Conservation (phyloP, 495 filamentous ascomycete genomes). For the Penicillium crystallinum region DNA sequence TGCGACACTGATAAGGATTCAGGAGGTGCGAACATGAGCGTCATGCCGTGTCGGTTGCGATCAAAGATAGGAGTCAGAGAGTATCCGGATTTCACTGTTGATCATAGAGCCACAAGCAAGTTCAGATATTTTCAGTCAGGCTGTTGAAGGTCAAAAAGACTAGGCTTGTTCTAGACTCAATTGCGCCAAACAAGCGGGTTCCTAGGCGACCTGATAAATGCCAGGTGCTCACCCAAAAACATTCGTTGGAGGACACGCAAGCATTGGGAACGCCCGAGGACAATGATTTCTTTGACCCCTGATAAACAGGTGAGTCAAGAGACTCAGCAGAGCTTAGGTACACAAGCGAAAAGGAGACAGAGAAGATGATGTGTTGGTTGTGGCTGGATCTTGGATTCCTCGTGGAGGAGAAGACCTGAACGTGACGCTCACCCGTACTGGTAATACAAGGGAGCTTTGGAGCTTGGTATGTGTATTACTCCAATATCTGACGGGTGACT, state of each 20-base stretch:
- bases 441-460: neutral
- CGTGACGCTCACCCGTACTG: conserved; percentile 8
- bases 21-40: conserved; percentile 17
- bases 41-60: conserved; percentile 32
- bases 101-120: neutral
- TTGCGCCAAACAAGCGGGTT: neutral
- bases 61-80: neutral
- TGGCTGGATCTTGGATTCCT: conserved; percentile 25
- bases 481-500: neutral
- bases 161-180: neutral
- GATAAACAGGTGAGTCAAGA: neutral
- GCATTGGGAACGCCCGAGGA: neutral
- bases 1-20: conserved; percentile 20
- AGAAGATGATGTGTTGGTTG: conserved; percentile 12
- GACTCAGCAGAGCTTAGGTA: neutral
- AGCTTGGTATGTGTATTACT: neutral
- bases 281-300: neutral
- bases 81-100: neutral
- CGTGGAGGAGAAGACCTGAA: conserved; percentile 20
- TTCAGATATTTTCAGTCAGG: neutral
- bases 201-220: conserved; percentile 2
- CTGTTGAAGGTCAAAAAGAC: neutral
- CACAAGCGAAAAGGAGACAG: neutral
- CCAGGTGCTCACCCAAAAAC: neutral
- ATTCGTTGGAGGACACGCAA: neutral